These are phyloP conservation scores for Aspergillus fructus DNA, from an alignment of 2,329 filamentous ascomycete species.

Conservation along the genomic window DNA sequence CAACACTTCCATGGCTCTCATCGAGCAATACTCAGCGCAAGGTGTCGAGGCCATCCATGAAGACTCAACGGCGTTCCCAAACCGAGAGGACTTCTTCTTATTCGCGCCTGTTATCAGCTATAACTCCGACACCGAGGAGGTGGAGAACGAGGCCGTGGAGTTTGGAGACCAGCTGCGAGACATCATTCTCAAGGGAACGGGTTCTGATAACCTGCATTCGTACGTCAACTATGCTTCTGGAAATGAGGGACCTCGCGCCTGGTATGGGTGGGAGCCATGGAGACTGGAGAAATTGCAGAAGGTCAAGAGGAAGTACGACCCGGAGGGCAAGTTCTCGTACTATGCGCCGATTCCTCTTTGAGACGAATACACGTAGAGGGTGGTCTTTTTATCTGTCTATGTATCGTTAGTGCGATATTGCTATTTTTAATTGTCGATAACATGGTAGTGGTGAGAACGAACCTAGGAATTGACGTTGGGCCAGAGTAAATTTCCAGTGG, in stretches of 20 bases:
- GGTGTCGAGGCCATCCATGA: constrained; percentile 40
- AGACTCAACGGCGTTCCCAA: constrained; percentile 44
- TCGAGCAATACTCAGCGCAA: constrained; percentile 52
- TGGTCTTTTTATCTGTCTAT: neutral
- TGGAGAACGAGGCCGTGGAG: constrained; percentile 34
- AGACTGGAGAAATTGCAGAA: constrained; percentile 44
- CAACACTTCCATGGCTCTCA: constrained; percentile 47
- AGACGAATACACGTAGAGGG: neutral
- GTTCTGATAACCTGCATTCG: constrained; percentile 31
- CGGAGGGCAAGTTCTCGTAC: constrained; percentile 9
- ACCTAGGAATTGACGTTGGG: neutral
- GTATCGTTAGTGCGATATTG: neutral
- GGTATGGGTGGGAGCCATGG: constrained; percentile 54
- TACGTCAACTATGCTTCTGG: constrained; percentile 58
- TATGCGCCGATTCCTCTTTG: constrained; percentile 10
- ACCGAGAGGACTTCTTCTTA: constrained; percentile 44
- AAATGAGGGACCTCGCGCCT: constrained; percentile 40
- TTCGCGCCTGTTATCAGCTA: constrained; percentile 41
- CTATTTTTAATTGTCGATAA: neutral
- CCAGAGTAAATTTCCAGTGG: constrained; percentile 1
- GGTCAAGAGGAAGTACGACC: constrained; percentile 35
- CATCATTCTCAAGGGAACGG: constrained; percentile 38
- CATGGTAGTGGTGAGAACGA: neutral
- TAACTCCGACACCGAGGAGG: constrained; percentile 20
- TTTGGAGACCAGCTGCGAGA: constrained; percentile 42